phyloP scores from a whole-genome alignment of 2,329 filamentous ascomycete species.

The Ophiostoma novo-ulmi region DNA sequence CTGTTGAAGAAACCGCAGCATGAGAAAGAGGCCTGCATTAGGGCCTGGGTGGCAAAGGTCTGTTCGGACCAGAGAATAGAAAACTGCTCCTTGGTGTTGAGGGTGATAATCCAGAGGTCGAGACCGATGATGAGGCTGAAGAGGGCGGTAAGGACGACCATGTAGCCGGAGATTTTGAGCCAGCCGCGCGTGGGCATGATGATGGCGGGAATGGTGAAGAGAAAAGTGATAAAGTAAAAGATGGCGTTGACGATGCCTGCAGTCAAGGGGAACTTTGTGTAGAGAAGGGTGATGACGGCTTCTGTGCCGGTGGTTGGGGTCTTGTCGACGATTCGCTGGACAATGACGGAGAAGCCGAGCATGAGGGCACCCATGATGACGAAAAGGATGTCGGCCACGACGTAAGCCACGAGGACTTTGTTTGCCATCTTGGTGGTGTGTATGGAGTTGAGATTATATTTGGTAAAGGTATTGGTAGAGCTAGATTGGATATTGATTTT shows the following conservation, averaged over 20 bases:
- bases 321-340: slow-evolving; percentile 43
- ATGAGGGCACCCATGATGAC: slow-evolving; percentile 50
- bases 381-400: slow-evolving; percentile 48
- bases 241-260: slow-evolving; percentile 68
- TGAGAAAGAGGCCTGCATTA: slow-evolving; percentile 67
- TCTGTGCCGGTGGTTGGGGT: slow-evolving; percentile 42
- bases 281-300: slow-evolving; percentile 49
- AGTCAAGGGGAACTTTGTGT: slow-evolving; percentile 50
- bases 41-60: slow-evolving; percentile 52
- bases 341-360: slow-evolving; percentile 52
- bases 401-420: slow-evolving; percentile 49
- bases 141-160: slow-evolving; percentile 56
- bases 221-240: slow-evolving; percentile 65
- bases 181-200: slow-evolving; percentile 61
- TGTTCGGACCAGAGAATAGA: slow-evolving; percentile 56
- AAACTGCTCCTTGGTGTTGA: slow-evolving; percentile 61
- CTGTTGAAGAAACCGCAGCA: slow-evolving; percentile 78
- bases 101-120: slow-evolving; percentile 66
- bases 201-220: slow-evolving; percentile 65
- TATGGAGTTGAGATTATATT: background rate
- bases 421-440: slow-evolving; percentile 43
- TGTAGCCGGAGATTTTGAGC: slow-evolving; percentile 64
- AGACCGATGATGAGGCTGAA: slow-evolving; percentile 64
- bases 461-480: background rate
- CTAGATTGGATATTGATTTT: background rate